A percentile compares a stretch with the other conserved stretches of the same genome.
These are phyloP conservation scores for Kazachstania bromeliacearum DNA, from an alignment of 805 yeast genomes.

Conservation along the genomic window DNA sequence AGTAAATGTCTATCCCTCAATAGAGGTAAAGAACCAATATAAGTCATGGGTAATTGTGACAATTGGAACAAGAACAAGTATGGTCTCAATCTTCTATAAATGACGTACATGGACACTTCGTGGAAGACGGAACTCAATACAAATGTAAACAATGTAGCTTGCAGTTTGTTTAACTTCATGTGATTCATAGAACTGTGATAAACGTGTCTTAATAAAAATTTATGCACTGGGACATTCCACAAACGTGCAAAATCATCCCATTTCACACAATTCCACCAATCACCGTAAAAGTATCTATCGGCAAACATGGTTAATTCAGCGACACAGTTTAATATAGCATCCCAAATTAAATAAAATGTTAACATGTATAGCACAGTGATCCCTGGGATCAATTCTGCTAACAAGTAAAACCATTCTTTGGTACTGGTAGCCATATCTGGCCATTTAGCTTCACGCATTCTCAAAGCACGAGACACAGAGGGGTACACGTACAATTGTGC, in stretches of 20 bases:
- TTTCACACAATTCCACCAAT: constrained; percentile 94
- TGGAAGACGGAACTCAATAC: constrained; percentile 74
- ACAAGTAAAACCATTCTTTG: constrained; percentile 27
- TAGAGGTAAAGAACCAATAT: constrained; percentile 48
- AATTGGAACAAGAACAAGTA: constrained; percentile 74
- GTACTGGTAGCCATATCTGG: constrained; percentile 15
- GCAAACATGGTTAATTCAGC: constrained; percentile 84
- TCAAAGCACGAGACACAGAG: constrained; percentile 48
- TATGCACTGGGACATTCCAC: constrained; percentile 94
- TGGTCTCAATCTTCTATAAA: constrained; percentile 72
- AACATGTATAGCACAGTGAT: constrained; percentile 67
- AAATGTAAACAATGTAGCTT: constrained; percentile 73
- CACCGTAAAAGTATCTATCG: constrained; percentile 87
- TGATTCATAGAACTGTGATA: constrained; percentile 84
- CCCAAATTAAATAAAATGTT: constrained; percentile 90
- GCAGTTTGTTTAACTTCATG: constrained; percentile 48
- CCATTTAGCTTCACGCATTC: constrained; percentile 34
- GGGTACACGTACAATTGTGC: constrained; percentile 76
- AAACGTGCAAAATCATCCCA: constrained; percentile 91
- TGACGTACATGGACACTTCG: constrained; percentile 85
- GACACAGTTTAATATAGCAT: constrained; percentile 76
- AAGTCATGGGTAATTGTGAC: constrained; percentile 76
- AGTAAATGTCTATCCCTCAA: constrained; percentile 48
- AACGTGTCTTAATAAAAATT: constrained; percentile 82
- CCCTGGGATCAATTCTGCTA: constrained; percentile 70